These are phyloP conservation scores for Colletotrichum sidae DNA, from an alignment of 2,329 filamentous ascomycete species.

Conservation along the genomic window DNA sequence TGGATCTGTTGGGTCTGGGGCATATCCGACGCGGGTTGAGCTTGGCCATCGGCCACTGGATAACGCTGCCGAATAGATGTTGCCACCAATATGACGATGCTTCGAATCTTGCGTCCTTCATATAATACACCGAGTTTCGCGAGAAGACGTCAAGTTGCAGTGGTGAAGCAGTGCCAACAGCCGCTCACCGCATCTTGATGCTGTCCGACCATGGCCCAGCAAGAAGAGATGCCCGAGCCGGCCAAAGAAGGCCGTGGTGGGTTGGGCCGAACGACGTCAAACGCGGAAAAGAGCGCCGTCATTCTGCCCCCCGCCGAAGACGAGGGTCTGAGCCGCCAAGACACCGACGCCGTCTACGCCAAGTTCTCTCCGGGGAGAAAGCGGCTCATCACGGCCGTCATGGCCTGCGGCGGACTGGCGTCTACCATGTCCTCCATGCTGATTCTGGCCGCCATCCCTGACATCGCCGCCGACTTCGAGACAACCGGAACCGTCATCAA, in stretches of 20 bases:
- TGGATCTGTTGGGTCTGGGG: neutral
- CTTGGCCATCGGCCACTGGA: constrained; percentile 4
- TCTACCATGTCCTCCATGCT: constrained; percentile 43
- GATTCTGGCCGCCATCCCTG: constrained; percentile 78
- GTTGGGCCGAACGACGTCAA: constrained; percentile 24
- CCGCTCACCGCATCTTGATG: neutral
- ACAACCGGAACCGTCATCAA: constrained; percentile 78
- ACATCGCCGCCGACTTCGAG: constrained; percentile 73
- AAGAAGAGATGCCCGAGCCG: constrained; percentile 14
- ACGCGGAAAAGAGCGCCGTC: constrained; percentile 25
- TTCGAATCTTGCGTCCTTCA: neutral
- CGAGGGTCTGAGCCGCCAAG: constrained; percentile 24
- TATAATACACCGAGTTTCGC: neutral
- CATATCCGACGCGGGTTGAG: constrained; percentile 8
- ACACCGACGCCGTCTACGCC: constrained; percentile 29
- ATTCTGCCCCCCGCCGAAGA: constrained; percentile 19
- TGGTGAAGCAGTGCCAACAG: no score
- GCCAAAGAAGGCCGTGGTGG: neutral
- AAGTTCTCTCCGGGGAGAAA: constrained; percentile 21
- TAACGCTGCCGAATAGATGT: neutral
- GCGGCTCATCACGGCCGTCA: constrained; percentile 25
- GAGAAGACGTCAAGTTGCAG: no score
- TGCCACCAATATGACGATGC: neutral
- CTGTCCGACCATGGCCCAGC: constrained; percentile 11
- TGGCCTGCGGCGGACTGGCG: constrained; percentile 28